phyloP scores from a whole-genome alignment of 2,329 filamentous ascomycete genomes.

The Talaromyces sp. region DNA sequence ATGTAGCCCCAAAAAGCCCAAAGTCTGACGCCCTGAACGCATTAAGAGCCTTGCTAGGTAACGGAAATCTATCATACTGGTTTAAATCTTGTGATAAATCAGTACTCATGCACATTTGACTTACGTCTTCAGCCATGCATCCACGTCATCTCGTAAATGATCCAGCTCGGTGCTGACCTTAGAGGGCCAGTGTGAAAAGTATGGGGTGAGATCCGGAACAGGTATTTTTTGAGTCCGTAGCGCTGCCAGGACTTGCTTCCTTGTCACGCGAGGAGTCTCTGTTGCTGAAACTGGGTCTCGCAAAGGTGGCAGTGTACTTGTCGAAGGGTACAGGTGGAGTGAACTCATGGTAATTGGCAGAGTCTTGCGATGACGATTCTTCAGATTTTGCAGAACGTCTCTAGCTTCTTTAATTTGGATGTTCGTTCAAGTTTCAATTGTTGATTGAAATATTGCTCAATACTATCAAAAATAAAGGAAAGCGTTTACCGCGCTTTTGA shows the following conservation, averaged over 20 bases:
- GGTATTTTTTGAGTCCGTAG: no score
- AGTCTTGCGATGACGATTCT: no score
- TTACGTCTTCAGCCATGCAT: neutral
- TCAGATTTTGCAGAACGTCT: no score
- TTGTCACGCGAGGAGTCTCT: neutral
- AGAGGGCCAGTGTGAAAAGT: neutral
- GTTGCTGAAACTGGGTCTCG: neutral
- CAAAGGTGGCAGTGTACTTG: neutral
- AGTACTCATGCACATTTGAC: neutral
- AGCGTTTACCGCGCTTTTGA: no score
- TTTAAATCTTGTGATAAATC: neutral
- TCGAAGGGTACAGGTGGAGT: neutral
- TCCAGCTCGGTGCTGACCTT: neutral
- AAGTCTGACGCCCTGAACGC: conserved; percentile 3
- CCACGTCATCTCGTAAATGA: neutral
- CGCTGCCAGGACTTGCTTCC: neutral
- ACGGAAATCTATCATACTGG: neutral
- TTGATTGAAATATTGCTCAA: no score
- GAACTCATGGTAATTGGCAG: neutral
- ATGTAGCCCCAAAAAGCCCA: neutral
- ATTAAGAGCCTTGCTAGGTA: neutral
- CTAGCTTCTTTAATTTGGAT: no score
- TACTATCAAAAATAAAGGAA: neutral
- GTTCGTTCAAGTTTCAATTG: no score
- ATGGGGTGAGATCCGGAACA: no score